Conservation (phyloP, 192 early-diverging fungal genomes). For the Coemansia sp. region DNA sequence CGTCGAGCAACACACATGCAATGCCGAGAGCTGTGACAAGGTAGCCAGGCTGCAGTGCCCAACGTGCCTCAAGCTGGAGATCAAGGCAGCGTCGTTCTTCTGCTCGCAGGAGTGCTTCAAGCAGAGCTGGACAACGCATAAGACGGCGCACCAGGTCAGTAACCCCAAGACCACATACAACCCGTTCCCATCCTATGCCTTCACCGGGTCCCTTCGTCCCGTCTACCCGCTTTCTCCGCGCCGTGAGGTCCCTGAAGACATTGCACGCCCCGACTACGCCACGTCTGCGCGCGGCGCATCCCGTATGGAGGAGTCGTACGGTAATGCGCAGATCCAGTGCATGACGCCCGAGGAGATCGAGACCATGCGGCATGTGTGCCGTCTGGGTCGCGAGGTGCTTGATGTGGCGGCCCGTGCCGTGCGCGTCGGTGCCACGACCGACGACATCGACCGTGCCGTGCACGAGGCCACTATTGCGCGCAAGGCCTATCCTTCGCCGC, state of each 20-base stretch:
- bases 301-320: slow-evolving; percentile 68
- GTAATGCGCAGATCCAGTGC: slow-evolving; percentile 70
- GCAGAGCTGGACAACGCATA: slow-evolving; percentile 61
- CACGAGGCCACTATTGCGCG: slow-evolving; percentile 94
- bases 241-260: slow-evolving; percentile 65
- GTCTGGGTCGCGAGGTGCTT: slow-evolving; percentile 84
- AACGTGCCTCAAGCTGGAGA: slow-evolving; percentile 69
- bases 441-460: slow-evolving; percentile 93
- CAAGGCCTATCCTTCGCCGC: slow-evolving; percentile 90
- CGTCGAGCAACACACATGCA: slow-evolving; percentile 36
- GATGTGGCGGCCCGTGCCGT: slow-evolving; percentile 81
- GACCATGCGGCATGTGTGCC: slow-evolving; percentile 76
- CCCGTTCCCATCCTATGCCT: slow-evolving; percentile 62
- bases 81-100: slow-evolving; percentile 65
- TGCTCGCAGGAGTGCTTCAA: slow-evolving; percentile 83
- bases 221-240: slow-evolving; percentile 72
- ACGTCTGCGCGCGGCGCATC: slow-evolving; percentile 64
- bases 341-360: slow-evolving; percentile 74
- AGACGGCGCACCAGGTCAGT: slow-evolving; percentile 26
- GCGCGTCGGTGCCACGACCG: slow-evolving; percentile 84
- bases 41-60: slow-evolving; percentile 75
- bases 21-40: slow-evolving; percentile 61
- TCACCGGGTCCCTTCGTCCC: slow-evolving; percentile 70
- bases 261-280: slow-evolving; percentile 74
- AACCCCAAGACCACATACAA: slow-evolving; percentile 52